Conservation (phyloP, 2,329 filamentous ascomycete genomes). For the Cephalotrichum gorgonifer region DNA sequence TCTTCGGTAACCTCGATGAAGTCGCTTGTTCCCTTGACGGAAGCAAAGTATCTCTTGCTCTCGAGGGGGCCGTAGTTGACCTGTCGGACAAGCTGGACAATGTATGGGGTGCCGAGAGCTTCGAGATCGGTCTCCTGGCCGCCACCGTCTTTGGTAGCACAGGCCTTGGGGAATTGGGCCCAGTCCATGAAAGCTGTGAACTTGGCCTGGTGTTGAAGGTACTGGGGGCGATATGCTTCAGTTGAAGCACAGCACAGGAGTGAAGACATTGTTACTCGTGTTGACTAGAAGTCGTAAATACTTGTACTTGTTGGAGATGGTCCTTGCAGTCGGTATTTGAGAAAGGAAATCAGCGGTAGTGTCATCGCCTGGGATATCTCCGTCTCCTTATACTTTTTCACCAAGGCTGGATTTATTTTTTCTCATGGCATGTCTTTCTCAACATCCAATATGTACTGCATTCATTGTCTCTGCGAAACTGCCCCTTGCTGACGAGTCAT, state of each 20-base stretch:
- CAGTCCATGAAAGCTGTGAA: slow-evolving; percentile 18
- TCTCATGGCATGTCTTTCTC: not conserved
- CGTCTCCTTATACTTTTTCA: not conserved
- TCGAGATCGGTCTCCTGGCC: slow-evolving; percentile 5
- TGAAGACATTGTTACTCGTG: slow-evolving; percentile 10
- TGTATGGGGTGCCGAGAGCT: slow-evolving; percentile 11
- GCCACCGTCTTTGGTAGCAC: slow-evolving; percentile 4
- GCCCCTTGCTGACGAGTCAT: not conserved
- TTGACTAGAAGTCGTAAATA: not conserved
- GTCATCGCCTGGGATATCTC: not conserved
- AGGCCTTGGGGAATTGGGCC: slow-evolving; percentile 16
- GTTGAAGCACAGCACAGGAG: slow-evolving; percentile 16
- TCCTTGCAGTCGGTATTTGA: not conserved
- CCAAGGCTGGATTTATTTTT: not conserved
- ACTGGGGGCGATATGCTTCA: slow-evolving; percentile 14
- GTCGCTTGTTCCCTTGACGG: slow-evolving; percentile 2
- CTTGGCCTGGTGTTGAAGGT: slow-evolving; percentile 14
- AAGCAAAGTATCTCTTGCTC: slow-evolving; percentile 29
- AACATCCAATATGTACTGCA: not conserved
- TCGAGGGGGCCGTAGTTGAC: slow-evolving; percentile 33
- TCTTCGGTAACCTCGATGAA: slow-evolving; percentile 25
- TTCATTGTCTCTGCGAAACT: not conserved
- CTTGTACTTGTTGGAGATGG: not conserved
- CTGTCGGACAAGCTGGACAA: slow-evolving; percentile 31
- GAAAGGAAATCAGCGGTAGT: not conserved